phyloP scores from a whole-genome alignment of 2,329 filamentous ascomycete species.

The Bipolaris victoriae region DNA sequence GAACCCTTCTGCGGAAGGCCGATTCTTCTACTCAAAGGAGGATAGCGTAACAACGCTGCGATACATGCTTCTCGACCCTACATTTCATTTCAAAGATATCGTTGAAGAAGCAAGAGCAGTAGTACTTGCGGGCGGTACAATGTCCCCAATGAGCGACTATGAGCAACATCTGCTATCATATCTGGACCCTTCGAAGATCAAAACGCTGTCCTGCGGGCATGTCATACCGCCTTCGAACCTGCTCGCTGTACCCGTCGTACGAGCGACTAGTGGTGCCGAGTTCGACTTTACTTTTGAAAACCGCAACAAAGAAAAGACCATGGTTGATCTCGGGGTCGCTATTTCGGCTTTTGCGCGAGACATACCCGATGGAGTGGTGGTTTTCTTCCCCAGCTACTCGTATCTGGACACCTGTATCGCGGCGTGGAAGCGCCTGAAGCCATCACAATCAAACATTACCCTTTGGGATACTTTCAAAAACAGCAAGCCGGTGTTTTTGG shows the following conservation, averaged over 20 bases:
- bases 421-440: conserved; percentile 49
- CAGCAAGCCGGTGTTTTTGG: conserved; percentile 61
- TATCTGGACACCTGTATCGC: conserved; percentile 76
- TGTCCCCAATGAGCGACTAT: conserved; percentile 97
- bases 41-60: conserved; percentile 66
- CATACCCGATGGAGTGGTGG: conserved; percentile 87
- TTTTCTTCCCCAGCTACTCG: conserved; percentile 94
- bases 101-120: conserved; percentile 84
- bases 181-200: conserved; percentile 66
- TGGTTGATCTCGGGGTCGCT: conserved; percentile 74
- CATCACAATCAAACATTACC: conserved; percentile 6
- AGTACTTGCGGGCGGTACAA: conserved; percentile 91
- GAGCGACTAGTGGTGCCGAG: conserved; percentile 55
- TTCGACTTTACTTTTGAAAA: conserved; percentile 91
- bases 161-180: conserved; percentile 83
- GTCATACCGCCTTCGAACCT: conserved; percentile 86
- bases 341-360: conserved; percentile 73
- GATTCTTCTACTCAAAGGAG: conserved; percentile 62
- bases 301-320: conserved; percentile 70
- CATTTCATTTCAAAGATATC: conserved; percentile 87
- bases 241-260: conserved; percentile 73
- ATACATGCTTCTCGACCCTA: conserved; percentile 89
- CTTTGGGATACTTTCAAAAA: conserved; percentile 63
- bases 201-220: conserved; percentile 89
- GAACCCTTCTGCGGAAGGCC: conserved; percentile 75